Conservation (phyloP, 805 yeast species). For the Schizosaccharomyces osmophilus region DNA sequence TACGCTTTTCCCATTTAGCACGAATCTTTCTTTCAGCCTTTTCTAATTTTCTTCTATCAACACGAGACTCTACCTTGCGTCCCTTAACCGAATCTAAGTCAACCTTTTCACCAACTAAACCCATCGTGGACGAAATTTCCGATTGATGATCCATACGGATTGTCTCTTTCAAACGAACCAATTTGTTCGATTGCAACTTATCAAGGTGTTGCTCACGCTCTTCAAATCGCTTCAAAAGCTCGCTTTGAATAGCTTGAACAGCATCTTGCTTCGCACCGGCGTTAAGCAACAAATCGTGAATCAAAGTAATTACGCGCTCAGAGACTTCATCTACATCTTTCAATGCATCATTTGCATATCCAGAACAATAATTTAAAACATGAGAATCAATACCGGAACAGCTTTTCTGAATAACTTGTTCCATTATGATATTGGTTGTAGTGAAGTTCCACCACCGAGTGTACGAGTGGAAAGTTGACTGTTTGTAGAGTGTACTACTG, state of each 20-base stretch:
- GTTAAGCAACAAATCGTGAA: constrained; percentile 28
- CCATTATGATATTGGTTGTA: background rate
- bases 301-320: background rate
- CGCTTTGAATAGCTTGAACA: constrained; percentile 24
- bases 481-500: too few relatives aligned
- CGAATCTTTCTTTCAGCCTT: constrained; percentile 95
- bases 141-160: constrained; percentile 48
- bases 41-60: constrained; percentile 85
- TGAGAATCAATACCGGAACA: background rate
- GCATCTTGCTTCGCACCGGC: constrained; percentile 58
- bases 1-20: constrained; percentile 82
- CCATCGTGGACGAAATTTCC: constrained; percentile 47
- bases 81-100: constrained; percentile 75
- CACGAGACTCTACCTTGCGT: constrained; percentile 75
- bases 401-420: background rate
- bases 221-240: constrained; percentile 24
- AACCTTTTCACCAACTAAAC: constrained; percentile 48
- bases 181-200: constrained; percentile 24
- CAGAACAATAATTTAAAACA: background rate
- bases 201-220: constrained; percentile 42
- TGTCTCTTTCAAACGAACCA: constrained; percentile 53
- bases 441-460: background rate
- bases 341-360: background rate
- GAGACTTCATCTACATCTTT: background rate
- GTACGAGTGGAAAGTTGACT: background rate